Conservation (phyloP, 2,329 filamentous ascomycete species). For the Fusarium verticillioides region DNA sequence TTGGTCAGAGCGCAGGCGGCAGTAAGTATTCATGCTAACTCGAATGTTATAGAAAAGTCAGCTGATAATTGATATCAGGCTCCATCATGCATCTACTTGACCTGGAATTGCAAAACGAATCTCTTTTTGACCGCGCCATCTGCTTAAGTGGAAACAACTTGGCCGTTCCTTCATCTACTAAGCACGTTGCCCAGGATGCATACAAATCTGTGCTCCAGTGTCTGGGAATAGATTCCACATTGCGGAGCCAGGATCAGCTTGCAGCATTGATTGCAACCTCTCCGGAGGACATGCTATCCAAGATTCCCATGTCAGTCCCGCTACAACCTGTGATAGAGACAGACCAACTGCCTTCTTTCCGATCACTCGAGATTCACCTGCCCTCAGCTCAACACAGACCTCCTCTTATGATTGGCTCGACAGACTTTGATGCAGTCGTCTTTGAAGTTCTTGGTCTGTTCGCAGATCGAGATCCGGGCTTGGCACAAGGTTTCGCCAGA, state of each 20-base stretch:
- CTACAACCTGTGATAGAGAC: background rate
- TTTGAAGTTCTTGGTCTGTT: background rate
- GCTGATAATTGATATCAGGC: background rate
- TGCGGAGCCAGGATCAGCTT: background rate
- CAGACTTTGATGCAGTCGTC: background rate
- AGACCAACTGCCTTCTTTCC: background rate
- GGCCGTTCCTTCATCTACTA: background rate
- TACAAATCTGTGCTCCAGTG: background rate
- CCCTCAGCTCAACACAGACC: accelerated
- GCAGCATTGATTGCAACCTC: background rate
- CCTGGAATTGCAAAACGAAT: background rate
- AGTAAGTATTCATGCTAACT: background rate
- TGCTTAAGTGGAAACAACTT: slow-evolving; percentile 1
- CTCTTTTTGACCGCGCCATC: background rate
- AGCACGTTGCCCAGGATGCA: background rate
- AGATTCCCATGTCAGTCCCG: background rate
- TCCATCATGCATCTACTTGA: background rate
- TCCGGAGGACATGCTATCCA: background rate
- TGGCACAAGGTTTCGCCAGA: background rate
- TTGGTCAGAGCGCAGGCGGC: background rate
- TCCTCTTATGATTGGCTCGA: background rate
- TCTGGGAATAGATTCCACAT: background rate
- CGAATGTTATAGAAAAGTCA: no score
- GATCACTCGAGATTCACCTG: background rate
- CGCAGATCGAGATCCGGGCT: background rate